Conservation (phyloP, 164 flowering plant species). For the Annona cherimola region DNA sequence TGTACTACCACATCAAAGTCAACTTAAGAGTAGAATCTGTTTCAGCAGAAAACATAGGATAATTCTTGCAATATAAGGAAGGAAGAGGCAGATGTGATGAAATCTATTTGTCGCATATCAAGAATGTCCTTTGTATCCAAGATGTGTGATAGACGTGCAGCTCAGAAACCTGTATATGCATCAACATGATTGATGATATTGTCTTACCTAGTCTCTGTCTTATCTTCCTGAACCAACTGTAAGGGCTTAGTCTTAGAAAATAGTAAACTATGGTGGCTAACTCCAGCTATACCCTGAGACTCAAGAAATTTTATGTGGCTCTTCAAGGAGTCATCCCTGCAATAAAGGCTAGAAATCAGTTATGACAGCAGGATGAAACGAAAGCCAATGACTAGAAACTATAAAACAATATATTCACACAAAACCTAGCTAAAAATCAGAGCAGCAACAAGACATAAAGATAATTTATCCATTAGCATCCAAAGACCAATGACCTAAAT, state of each 20-base stretch:
- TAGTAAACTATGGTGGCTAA: conserved; percentile 91
- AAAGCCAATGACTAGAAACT: neutral
- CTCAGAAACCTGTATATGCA: neutral
- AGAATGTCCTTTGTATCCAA: neutral
- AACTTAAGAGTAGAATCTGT: neutral
- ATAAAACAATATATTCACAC: too few species aligned
- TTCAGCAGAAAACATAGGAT: neutral
- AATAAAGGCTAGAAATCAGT: neutral
- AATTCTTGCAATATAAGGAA: neutral
- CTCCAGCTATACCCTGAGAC: conserved; percentile 78
- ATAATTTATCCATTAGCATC: too few species aligned
- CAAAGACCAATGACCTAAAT: too few species aligned
- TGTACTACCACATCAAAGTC: neutral
- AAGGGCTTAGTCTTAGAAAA: conserved; percentile 82
- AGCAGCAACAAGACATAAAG: too few species aligned
- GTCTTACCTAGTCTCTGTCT: conserved; percentile 39
- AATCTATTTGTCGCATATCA: neutral
- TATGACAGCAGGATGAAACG: neutral
- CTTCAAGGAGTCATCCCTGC: conserved; percentile 61
- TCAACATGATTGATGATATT: neutral
- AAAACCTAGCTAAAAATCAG: too few species aligned
- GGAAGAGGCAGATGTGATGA: neutral
- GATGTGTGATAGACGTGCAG: neutral
- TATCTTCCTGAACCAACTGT: conserved; percentile 43
- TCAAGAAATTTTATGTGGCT: conserved; percentile 64